Conservation (phyloP, 2,329 filamentous ascomycete species). For the Fusarium sp. region DNA sequence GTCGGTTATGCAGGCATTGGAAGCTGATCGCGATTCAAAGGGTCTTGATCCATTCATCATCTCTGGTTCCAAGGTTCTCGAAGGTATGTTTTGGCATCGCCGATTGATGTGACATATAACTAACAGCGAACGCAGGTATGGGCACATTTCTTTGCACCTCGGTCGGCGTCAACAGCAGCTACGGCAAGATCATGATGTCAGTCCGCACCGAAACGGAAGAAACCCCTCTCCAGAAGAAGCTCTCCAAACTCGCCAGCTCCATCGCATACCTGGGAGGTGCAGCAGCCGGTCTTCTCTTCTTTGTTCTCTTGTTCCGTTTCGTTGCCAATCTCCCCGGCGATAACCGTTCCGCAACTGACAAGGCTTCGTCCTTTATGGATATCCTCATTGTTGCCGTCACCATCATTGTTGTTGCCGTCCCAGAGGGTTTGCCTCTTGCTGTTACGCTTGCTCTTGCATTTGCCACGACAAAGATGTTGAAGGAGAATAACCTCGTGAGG, state of each 20-base stretch:
- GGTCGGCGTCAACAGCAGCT: slow-evolving; percentile 62
- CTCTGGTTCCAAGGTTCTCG: background rate
- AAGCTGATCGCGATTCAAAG: background rate
- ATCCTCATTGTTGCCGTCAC: background rate
- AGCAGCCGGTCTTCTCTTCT: background rate
- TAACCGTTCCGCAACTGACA: background rate
- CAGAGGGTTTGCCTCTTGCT: slow-evolving; percentile 73
- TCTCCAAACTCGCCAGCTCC: background rate
- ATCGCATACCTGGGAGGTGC: background rate
- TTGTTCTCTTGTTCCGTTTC: background rate
- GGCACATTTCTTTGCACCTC: slow-evolving; percentile 65
- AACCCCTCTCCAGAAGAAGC: slow-evolving; percentile 68
- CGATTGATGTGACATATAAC: background rate
- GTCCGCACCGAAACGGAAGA: slow-evolving; percentile 60
- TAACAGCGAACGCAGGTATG: slow-evolving; percentile 57
- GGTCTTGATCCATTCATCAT: background rate
- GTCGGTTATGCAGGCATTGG: background rate
- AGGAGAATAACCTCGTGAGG: slow-evolving; percentile 76
- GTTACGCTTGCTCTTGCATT: slow-evolving; percentile 75
- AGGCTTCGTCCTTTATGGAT: background rate
- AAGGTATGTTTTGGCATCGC: background rate
- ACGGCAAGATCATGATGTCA: slow-evolving; percentile 66
- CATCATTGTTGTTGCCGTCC: slow-evolving; percentile 67
- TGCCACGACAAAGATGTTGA: slow-evolving; percentile 75
- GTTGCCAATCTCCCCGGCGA: background rate